Evolutionary conservation across 305 asterid species (phyloP).

Genomic region (Withania somnifera): DNA sequence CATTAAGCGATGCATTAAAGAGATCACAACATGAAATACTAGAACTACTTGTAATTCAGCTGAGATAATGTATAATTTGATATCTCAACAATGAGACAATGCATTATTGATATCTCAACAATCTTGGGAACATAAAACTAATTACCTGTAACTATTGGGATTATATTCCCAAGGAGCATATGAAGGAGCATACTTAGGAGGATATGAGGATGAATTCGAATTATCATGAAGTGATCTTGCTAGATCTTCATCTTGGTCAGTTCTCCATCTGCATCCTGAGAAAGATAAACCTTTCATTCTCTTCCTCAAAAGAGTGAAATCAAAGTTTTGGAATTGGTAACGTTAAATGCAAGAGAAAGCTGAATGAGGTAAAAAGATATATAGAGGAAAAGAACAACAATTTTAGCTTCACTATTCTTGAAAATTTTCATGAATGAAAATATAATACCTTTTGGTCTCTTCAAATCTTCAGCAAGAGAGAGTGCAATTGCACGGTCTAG

Average conservation of each 20-base stretch:
- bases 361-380: neutral
- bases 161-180: conserved; percentile 35
- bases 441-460: conserved; percentile 54
- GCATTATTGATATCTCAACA: neutral
- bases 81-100: neutral
- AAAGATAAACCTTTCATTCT: neutral
- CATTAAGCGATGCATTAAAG: neutral
- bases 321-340: neutral
- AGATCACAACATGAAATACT: neutral
- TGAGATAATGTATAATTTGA: neutral
- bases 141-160: conserved; percentile 12
- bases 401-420: neutral
- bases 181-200: conserved; percentile 39
- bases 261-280: conserved; percentile 57
- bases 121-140: neutral
- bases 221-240: conserved; percentile 46
- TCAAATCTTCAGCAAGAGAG: conserved; percentile 68
- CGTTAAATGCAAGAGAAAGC: neutral
- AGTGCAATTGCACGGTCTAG: conserved; percentile 84
- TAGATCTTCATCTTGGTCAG: conserved; percentile 35
- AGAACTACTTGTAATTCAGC: neutral
- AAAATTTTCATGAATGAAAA: neutral
- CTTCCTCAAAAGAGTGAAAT: neutral
- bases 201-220: conserved; percentile 36
- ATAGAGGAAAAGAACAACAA: neutral